phyloP scores from a whole-genome alignment of 352 stramenopile genomes.

The Saprolegnia diclina region DNA sequence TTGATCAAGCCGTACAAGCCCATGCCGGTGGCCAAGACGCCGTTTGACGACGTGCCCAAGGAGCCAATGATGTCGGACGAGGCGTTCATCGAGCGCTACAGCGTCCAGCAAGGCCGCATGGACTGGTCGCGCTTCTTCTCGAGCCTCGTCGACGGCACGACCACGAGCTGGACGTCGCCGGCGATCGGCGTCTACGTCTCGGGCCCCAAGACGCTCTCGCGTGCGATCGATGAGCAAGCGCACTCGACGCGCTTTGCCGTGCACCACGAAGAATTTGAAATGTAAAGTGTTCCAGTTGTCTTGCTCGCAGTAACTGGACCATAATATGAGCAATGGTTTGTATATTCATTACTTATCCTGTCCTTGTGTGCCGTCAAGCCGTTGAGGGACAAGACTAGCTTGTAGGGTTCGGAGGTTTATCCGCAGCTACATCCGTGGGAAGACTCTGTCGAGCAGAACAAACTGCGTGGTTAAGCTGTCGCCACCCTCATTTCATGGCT shows the following conservation, averaged over 20 bases:
- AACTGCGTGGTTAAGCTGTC: too few relatives aligned
- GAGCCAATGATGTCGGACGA: neutral
- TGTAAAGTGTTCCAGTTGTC: too few relatives aligned
- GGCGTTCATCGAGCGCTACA: conserved; percentile 7
- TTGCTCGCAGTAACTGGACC: too few relatives aligned
- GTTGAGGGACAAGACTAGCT: too few relatives aligned
- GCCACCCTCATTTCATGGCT: too few relatives aligned
- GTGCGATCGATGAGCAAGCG: conserved; percentile 50
- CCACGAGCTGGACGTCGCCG: neutral
- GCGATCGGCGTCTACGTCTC: conserved; percentile 72
- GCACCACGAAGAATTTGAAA: conserved; percentile 71
- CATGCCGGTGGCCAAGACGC: neutral
- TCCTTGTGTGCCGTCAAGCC: too few relatives aligned
- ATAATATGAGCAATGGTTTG: too few relatives aligned
- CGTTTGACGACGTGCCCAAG: neutral
- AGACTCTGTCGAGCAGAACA: too few relatives aligned
- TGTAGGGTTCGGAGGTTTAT: too few relatives aligned
- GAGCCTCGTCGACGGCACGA: neutral
- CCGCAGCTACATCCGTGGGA: too few relatives aligned
- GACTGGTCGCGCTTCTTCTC: conserved; percentile 12
- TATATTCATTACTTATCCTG: too few relatives aligned
- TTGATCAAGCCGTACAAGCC: conserved; percentile 2
- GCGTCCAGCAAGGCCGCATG: conserved; percentile 3
- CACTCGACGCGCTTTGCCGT: conserved; percentile 50
- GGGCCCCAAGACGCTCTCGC: conserved; percentile 53